A percentile compares a stretch with the other conserved stretches of the same genome.
Evolutionary conservation across 768 basidiomycete genomes (phyloP).

Genomic region (Pulveroboletus sp.): DNA sequence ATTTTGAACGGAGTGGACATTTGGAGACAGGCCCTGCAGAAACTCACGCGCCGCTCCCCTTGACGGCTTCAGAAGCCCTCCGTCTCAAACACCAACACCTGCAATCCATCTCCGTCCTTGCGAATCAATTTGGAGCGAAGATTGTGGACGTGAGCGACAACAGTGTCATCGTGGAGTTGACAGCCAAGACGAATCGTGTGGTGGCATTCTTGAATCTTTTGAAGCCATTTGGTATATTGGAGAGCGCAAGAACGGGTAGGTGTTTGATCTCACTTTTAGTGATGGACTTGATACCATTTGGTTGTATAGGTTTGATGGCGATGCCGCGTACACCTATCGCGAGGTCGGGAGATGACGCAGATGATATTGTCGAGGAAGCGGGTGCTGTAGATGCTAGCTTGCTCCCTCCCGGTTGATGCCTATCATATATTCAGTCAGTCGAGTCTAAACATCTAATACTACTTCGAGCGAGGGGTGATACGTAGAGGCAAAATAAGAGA

Average conservation of each 20-base stretch:
- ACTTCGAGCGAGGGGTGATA: not conserved
- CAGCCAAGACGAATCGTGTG: slow-evolving; percentile 87
- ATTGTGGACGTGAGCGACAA: slow-evolving; percentile 95
- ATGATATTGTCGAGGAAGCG: slow-evolving; percentile 46
- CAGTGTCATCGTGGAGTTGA: slow-evolving; percentile 91
- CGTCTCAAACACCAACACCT: slow-evolving; percentile 88
- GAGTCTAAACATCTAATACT: not conserved
- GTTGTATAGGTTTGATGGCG: slow-evolving; percentile 80
- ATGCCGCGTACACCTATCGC: slow-evolving; percentile 95
- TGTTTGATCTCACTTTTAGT: too few species aligned
- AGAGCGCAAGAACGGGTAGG: slow-evolving; percentile 91
- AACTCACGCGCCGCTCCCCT: slow-evolving; percentile 36
- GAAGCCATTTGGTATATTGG: slow-evolving; percentile 93
- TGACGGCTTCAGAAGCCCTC: slow-evolving; percentile 83
- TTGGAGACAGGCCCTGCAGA: slow-evolving; percentile 25
- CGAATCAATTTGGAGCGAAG: slow-evolving; percentile 86
- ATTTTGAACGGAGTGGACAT: slow-evolving; percentile 65
- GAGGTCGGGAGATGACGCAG: slow-evolving; percentile 55
- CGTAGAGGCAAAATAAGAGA: not conserved
- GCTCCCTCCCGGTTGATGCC: slow-evolving; percentile 83
- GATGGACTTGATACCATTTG: not conserved
- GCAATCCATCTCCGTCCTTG: slow-evolving; percentile 80
- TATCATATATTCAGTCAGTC: too few species aligned
- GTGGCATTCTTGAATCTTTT: slow-evolving; percentile 90
- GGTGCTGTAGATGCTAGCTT: slow-evolving; percentile 84